Evolutionary conservation across 306 rosid species (phyloP).

Genomic region (Biancaea sappan): DNA sequence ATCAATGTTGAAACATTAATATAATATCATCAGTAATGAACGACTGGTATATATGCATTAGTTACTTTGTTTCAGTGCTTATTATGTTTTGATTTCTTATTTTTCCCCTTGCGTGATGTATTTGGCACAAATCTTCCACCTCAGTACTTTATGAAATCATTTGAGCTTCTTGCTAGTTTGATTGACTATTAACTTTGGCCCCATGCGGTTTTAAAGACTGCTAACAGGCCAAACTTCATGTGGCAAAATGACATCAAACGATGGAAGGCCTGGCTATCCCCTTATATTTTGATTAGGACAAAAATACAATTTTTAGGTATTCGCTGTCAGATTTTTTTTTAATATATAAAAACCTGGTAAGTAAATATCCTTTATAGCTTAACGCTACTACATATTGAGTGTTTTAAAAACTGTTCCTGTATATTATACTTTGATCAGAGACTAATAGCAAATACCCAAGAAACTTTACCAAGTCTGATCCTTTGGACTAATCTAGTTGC

Average conservation of each 20-base stretch:
- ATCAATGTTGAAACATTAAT: conserved; percentile 24
- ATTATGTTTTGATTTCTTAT: conserved; percentile 8
- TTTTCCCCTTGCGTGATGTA: conserved; percentile 15
- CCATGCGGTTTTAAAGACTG: neutral
- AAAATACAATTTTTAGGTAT: too few relatives aligned
- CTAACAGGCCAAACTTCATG: neutral
- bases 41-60: neutral
- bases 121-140: neutral
- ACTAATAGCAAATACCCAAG: too few relatives aligned
- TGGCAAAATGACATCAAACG: neutral
- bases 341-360: too few relatives aligned
- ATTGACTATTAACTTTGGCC: neutral
- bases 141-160: neutral
- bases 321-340: too few relatives aligned
- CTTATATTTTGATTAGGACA: neutral
- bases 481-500: neutral
- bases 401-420: too few relatives aligned
- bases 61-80: conserved; percentile 23
- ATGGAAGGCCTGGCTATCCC: neutral
- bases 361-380: too few relatives aligned
- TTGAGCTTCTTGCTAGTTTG: neutral
- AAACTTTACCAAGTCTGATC: too few relatives aligned
- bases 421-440: too few relatives aligned
- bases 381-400: too few relatives aligned
- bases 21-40: conserved; percentile 26